phyloP scores from a whole-genome alignment of 352 stramenopile genomes.

The Pythium grandisporangium region DNA sequence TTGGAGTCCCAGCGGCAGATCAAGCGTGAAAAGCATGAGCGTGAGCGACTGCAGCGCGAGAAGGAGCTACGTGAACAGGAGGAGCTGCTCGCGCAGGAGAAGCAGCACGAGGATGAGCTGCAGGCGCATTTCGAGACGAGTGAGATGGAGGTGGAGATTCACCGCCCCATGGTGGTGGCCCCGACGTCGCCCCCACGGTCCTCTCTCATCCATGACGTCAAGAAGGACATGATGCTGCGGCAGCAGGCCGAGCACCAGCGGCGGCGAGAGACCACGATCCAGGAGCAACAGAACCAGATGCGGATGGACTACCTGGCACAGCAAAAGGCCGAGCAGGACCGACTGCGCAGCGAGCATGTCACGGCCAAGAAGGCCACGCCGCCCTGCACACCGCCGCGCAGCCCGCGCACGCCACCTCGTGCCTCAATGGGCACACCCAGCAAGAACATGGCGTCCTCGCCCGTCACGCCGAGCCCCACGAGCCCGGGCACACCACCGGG shows the following conservation, averaged over 20 bases:
- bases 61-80: slow-evolving; percentile 25
- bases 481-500: too few relatives aligned
- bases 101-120: slow-evolving; percentile 17
- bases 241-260: slow-evolving; percentile 53
- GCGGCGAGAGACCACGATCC: slow-evolving; percentile 44
- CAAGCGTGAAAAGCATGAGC: slow-evolving; percentile 66
- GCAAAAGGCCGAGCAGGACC: slow-evolving; percentile 18
- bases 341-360: slow-evolving; percentile 13
- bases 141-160: slow-evolving; percentile 4
- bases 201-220: slow-evolving; percentile 54
- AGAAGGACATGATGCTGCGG: slow-evolving; percentile 58
- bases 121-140: slow-evolving; percentile 23
- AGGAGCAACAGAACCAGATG: slow-evolving; percentile 33
- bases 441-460: too few relatives aligned
- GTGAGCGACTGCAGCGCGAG: slow-evolving; percentile 34
- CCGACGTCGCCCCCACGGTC: slow-evolving; percentile 23
- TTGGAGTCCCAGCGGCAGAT: slow-evolving; percentile 55
- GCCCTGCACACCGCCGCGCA: neutral
- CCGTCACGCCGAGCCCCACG: too few relatives aligned
- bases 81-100: slow-evolving; percentile 28
- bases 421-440: too few relatives aligned
- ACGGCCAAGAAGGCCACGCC: neutral
- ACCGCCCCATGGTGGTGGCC: neutral
- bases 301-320: slow-evolving; percentile 7
- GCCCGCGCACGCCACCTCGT: neutral